Conservation (phyloP, 116 monocot species). For the Trichopus zeylanicus region DNA sequence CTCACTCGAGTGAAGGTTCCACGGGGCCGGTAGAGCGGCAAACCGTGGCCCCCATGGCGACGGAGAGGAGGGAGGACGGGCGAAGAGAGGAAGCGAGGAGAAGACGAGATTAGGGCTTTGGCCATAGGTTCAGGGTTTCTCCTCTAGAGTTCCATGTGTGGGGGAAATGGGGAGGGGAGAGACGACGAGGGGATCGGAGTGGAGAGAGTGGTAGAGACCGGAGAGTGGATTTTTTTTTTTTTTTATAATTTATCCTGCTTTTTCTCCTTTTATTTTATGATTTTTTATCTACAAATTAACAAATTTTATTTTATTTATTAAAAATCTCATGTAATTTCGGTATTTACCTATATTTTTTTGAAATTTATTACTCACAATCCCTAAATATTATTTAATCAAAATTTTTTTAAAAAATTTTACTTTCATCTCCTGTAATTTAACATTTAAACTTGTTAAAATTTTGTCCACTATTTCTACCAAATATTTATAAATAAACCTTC, state of each 20-base stretch:
- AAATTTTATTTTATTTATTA: no score
- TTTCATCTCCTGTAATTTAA: no score
- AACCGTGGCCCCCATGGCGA: slow-evolving; percentile 24
- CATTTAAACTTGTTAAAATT: no score
- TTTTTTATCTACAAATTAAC: no score
- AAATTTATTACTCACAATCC: no score
- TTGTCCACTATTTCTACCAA: no score
- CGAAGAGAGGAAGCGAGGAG: slow-evolving; percentile 29
- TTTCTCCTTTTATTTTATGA: no score
- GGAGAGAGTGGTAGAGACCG: not conserved
- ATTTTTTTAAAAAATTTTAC: no score
- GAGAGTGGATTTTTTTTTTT: not conserved
- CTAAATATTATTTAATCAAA: no score
- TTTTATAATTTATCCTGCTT: not conserved
- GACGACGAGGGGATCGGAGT: slow-evolving; percentile 1
- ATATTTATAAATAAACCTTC: no score
- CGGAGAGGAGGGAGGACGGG: slow-evolving; percentile 37
- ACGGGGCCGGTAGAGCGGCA: slow-evolving; percentile 26
- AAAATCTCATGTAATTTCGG: no score
- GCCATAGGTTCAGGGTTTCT: slow-evolving; percentile 45
- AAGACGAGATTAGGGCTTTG: slow-evolving; percentile 47
- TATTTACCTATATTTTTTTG: no score
- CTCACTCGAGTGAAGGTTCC: slow-evolving; percentile 25
- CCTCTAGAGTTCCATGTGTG: not conserved
- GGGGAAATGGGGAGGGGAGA: not conserved